Conservation (phyloP, 306 rosid genomes). For the Nissolia schottii region DNA sequence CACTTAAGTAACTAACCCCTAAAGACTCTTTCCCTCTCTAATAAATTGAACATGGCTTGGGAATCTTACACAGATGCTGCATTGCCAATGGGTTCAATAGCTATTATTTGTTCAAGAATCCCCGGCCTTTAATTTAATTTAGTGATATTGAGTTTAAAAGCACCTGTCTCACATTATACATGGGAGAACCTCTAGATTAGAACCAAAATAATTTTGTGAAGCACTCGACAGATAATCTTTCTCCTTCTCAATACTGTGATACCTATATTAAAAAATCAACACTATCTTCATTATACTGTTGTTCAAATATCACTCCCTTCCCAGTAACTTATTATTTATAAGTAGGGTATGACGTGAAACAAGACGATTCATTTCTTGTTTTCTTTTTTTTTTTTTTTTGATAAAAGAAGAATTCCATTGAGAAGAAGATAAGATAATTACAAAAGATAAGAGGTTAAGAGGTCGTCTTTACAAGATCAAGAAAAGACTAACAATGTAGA, state of each 20-base stretch:
- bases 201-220: background rate
- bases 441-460: too few species aligned
- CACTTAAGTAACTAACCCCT: background rate
- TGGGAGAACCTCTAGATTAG: background rate
- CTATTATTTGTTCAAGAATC: background rate
- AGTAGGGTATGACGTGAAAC: background rate
- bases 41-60: background rate
- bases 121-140: background rate
- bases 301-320: background rate
- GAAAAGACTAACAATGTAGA: too few species aligned
- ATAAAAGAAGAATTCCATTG: too few species aligned
- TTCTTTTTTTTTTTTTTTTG: too few species aligned
- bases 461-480: too few species aligned
- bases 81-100: background rate
- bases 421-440: too few species aligned
- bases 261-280: background rate
- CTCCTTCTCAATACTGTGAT: background rate
- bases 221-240: background rate
- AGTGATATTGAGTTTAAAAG: background rate
- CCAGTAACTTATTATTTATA: slow-evolving; percentile 1
- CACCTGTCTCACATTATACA: background rate
- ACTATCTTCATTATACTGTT: background rate
- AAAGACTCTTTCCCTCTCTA: background rate
- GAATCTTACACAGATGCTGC: background rate
- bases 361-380: background rate